A percentile compares a stretch with the other conserved stretches of the same genome.
Conservation (phyloP, 1,284 basidiomycete species). For the Heterobasidion annosum region DNA sequence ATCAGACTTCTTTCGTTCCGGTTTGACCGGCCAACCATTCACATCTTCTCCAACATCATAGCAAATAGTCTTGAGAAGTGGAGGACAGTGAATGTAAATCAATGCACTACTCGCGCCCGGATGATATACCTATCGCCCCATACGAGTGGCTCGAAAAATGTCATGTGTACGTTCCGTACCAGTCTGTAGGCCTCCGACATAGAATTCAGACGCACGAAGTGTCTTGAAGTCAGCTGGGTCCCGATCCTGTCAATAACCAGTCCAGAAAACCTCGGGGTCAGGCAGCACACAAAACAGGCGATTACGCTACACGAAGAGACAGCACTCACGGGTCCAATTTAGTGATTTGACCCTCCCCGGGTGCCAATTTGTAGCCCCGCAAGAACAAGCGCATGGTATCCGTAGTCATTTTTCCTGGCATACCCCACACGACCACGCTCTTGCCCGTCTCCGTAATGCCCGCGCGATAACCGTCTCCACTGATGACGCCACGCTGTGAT, state of each 20-base stretch:
- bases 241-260: neutral
- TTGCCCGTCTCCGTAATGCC: constrained; percentile 36
- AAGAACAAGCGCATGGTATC: constrained; percentile 32
- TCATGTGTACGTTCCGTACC: constrained; percentile 55
- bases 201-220: constrained; percentile 43
- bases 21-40: neutral
- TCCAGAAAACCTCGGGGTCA: no score
- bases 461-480: constrained; percentile 44
- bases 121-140: constrained; percentile 34
- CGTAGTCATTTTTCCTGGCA: constrained; percentile 38
- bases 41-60: neutral
- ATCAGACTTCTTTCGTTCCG: neutral
- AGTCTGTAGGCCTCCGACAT: constrained; percentile 59
- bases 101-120: constrained; percentile 53
- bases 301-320: neutral
- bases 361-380: constrained; percentile 33
- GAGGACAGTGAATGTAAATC: constrained; percentile 12
- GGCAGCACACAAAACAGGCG: no score
- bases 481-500: constrained; percentile 27
- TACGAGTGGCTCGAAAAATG: constrained; percentile 29
- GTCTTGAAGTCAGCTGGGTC: constrained; percentile 24
- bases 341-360: constrained; percentile 30
- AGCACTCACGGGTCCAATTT: constrained; percentile 41
- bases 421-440: constrained; percentile 50
- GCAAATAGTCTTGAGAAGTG: no score